Percentiles rank a stretch among this genome's conserved stretches.
phyloP scores from a whole-genome alignment of 768 basidiomycete genomes.

The Lactarius akahatsu region DNA sequence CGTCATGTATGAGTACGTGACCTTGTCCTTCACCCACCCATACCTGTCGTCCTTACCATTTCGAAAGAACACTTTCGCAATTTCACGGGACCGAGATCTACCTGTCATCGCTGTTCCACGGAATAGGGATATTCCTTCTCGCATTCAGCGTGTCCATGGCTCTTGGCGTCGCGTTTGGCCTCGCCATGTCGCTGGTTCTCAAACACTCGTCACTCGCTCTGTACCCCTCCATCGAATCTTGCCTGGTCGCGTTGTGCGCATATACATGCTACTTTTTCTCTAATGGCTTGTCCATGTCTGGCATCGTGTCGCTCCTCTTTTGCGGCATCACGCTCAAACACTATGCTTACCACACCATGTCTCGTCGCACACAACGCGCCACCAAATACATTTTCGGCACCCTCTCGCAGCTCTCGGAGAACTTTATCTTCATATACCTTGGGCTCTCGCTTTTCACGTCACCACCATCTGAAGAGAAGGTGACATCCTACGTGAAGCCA shows the following conservation, averaged over 20 bases:
- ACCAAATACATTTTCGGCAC: constrained; percentile 96
- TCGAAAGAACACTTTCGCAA: constrained; percentile 77
- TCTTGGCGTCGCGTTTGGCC: constrained; percentile 86
- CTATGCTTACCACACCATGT: constrained; percentile 99
- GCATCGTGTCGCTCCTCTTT: constrained; percentile 97
- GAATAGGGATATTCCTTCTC: constrained; percentile 89
- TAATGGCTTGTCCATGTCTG: constrained; percentile 92
- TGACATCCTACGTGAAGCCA: constrained; percentile 86
- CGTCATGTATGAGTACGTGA: constrained; percentile 98
- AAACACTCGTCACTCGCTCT: constrained; percentile 89
- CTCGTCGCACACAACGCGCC: constrained; percentile 86
- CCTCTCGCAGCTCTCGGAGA: constrained; percentile 92
- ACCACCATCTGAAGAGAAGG: constrained; percentile 73
- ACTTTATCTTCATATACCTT: constrained; percentile 99
- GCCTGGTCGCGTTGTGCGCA: constrained; percentile 89
- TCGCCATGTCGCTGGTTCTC: constrained; percentile 87
- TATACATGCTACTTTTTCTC: constrained; percentile 99
- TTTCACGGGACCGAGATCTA: constrained; percentile 91
- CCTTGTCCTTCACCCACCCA: background rate
- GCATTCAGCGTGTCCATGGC: constrained; percentile 88
- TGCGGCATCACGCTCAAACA: constrained; percentile 99
- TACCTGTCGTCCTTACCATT: background rate
- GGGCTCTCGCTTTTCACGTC: constrained; percentile 95
- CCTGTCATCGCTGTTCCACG: constrained; percentile 83
- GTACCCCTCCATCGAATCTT: constrained; percentile 96